Base-by-base conservation (phyloP, 257 asterid species). In the Prunella vulgaris region DNA sequence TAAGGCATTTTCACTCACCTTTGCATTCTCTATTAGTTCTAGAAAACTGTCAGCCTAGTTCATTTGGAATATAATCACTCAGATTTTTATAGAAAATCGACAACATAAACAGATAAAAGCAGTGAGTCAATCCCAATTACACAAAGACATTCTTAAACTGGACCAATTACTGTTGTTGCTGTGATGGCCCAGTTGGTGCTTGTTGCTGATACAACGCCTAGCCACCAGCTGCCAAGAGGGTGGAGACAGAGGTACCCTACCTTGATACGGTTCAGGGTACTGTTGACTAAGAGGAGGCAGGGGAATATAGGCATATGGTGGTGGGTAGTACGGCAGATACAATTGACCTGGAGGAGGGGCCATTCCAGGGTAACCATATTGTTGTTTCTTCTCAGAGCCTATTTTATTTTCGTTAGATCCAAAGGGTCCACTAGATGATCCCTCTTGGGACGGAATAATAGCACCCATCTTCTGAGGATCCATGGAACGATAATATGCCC, bases 391-490 rank as follows among this genome's bases (percentile, higher is more conserved):
- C 56, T 79, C 92, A 0, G 82, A 51, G 10, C 79, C 83, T 77
- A 71, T 60, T 80, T 58, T 84, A 72, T 68, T 76, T 65, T 87
- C 97, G 72, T 74, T 79, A 0, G 92, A 69, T 17, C 89, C 95
- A 2, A 84, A 70, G 7, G 88, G 71, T 13, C 90, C 89, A 62
- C 81, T 72, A 1, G 87, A 75, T 49, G 79, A 67, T 52, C 98
- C 97, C 15, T 93, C 99, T 66, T 89, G 96, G 25, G 95, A 77
- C 28, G 88, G 78, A 22, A 87, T 68, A 24, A 84, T 48, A 22
- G 97, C 99, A 38, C 97, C 97, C 99, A 91, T 91, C 74, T 96
- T 84, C 61, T 94, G 99, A 18, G 97, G 97, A 76, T 94, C 99
- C 97, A 91, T 94, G 0, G 99, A 94, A 9, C 97, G 99, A 76